phyloP scores from a whole-genome alignment of 2,329 filamentous ascomycete species.

The Talaromyces sp. region DNA sequence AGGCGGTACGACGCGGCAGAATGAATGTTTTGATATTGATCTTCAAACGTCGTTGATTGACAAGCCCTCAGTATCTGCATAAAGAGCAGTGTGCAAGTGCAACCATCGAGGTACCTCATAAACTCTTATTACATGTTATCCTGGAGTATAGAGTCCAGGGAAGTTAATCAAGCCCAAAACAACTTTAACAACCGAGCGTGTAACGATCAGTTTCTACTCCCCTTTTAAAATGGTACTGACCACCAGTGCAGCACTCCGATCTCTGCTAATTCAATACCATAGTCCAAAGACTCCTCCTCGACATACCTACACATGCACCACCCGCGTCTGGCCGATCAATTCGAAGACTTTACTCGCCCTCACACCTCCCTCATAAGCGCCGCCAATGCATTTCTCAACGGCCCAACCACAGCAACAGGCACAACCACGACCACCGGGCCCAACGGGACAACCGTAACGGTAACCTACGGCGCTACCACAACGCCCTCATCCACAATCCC shows the following conservation, averaged over 20 bases:
- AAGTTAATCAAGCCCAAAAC: neutral
- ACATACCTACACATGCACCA: conserved; percentile 50
- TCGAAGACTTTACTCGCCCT: conserved; percentile 50
- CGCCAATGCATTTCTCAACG: neutral
- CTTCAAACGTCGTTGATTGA: neutral
- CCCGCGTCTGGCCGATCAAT: conserved; percentile 48
- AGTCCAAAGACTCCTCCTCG: conserved; percentile 52
- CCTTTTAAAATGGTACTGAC: neutral
- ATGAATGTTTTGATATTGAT: conserved; percentile 13
- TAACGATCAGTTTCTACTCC: neutral
- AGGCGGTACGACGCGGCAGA: conserved; percentile 15
- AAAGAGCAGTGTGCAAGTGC: neutral
- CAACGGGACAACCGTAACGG: conserved; percentile 13
- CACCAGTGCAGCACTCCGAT: neutral
- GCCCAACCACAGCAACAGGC: conserved; percentile 17
- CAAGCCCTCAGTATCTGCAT: neutral
- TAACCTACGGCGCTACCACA: conserved; percentile 29
- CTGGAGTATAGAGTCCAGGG: neutral
- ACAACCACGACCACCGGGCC: conserved; percentile 18
- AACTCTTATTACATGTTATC: neutral
- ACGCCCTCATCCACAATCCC: conserved; percentile 34
- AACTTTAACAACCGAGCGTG: neutral
- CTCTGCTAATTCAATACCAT: neutral
- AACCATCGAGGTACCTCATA: neutral
- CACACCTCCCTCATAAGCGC: conserved; percentile 33